phyloP scores from a whole-genome alignment of 1,284 basidiomycete genomes.

The Cystobasidium sp. region DNA sequence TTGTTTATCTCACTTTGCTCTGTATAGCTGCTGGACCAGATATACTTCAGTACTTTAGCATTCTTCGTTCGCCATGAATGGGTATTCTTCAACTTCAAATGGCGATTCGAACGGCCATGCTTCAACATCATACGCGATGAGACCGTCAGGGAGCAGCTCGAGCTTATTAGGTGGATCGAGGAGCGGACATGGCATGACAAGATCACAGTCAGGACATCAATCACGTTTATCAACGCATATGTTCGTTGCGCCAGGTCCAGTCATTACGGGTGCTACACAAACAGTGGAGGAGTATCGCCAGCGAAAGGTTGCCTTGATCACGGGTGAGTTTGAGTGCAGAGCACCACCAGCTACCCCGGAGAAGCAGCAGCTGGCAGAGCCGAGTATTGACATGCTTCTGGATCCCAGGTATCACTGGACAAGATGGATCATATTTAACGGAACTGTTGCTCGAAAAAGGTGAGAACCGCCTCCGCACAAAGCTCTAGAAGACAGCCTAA shows the following conservation, averaged over 20 bases:
- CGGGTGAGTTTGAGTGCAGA: conserved; percentile 64
- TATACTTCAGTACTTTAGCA: not conserved
- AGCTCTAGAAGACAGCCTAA: conserved; percentile 17
- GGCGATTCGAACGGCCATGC: conserved; percentile 9
- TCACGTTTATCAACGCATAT: conserved; percentile 39
- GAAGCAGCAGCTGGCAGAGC: not conserved
- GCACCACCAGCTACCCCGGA: not conserved
- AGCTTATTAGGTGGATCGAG: conserved; percentile 27
- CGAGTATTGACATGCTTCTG: not conserved
- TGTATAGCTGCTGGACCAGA: not conserved
- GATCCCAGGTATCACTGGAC: conserved; percentile 78
- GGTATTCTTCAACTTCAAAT: conserved; percentile 1
- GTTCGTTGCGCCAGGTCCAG: conserved; percentile 35
- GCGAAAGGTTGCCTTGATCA: conserved; percentile 86
- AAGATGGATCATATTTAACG: conserved; percentile 88
- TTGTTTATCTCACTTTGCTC: no score
- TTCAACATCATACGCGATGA: conserved; percentile 19
- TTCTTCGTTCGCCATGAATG: not conserved
- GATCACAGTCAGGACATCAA: conserved; percentile 35
- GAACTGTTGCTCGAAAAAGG: conserved; percentile 79
- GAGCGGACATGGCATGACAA: conserved; percentile 14
- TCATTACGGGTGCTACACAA: conserved; percentile 45
- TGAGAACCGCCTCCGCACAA: not conserved
- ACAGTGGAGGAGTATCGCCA: conserved; percentile 73
- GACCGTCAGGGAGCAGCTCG: conserved; percentile 30